Percentiles rank a stretch among this genome's conserved stretches.
phyloP scores from a whole-genome alignment of 164 flowering plant genomes.

The Stephania yunnanensis region DNA sequence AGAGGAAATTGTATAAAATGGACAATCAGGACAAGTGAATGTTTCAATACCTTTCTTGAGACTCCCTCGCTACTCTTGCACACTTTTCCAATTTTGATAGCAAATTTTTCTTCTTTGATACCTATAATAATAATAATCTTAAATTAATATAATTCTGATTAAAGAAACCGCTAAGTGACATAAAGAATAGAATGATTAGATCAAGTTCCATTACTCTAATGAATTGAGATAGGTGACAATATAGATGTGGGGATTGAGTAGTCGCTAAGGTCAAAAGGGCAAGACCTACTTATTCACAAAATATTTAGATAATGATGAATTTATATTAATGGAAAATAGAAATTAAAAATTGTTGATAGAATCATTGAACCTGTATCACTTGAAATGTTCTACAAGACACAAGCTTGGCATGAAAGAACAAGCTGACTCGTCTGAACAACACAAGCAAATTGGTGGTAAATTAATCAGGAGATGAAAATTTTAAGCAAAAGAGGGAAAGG shows the following conservation, averaged over 20 bases:
- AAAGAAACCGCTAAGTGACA: not conserved
- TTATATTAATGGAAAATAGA: too few species aligned
- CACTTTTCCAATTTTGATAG: conserved; percentile 42
- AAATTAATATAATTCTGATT: not conserved
- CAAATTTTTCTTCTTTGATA: conserved; percentile 37
- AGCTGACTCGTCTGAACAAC: too few species aligned
- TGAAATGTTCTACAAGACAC: too few species aligned
- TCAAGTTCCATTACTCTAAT: not conserved
- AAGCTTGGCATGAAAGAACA: too few species aligned
- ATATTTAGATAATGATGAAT: not conserved
- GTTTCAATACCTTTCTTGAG: conserved; percentile 24
- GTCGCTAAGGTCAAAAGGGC: not conserved
- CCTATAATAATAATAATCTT: conserved; percentile 9
- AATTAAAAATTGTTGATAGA: too few species aligned
- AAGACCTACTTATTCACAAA: not conserved
- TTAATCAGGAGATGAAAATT: too few species aligned
- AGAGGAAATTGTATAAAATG: not conserved
- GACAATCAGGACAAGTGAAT: not conserved
- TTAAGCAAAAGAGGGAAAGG: too few species aligned
- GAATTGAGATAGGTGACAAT: not conserved
- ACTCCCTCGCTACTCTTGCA: conserved; percentile 34
- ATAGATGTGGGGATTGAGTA: not conserved
- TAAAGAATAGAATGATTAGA: not conserved
- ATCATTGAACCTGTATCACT: too few species aligned
- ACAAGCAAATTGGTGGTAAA: too few species aligned